phyloP scores from a whole-genome alignment of 2,329 filamentous ascomycete genomes.

The Alternaria triticina region DNA sequence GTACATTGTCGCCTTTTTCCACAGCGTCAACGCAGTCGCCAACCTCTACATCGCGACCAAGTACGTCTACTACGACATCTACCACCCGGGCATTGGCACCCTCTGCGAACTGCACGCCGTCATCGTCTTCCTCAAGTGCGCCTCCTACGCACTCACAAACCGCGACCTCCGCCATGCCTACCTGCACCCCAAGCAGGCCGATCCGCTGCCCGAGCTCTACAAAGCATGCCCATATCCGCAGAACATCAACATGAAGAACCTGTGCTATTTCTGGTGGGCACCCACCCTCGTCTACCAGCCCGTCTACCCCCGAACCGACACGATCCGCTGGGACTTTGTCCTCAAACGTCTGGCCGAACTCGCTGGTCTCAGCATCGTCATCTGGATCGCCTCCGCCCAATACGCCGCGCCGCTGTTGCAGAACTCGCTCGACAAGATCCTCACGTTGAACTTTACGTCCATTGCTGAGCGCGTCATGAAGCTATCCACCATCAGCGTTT shows the following conservation, averaged over 20 bases:
- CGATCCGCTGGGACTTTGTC: constrained; percentile 87
- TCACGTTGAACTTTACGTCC: constrained; percentile 76
- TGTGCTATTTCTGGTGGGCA: constrained; percentile 97
- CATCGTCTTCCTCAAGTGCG: constrained; percentile 94
- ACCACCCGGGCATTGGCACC: constrained; percentile 93
- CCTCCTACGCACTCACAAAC: constrained; percentile 96
- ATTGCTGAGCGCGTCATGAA: constrained; percentile 93
- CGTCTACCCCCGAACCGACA: constrained; percentile 84
- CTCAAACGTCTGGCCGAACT: constrained; percentile 81
- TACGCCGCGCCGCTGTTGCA: constrained; percentile 89
- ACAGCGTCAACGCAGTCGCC: constrained; percentile 81
- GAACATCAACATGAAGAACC: constrained; percentile 87
- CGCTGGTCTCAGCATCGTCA: constrained; percentile 79
- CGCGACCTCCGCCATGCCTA: constrained; percentile 91
- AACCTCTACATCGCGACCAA: constrained; percentile 81
- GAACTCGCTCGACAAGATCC: constrained; percentile 89
- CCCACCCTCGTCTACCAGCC: constrained; percentile 97
- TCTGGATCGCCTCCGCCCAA: constrained; percentile 94
- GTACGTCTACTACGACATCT: constrained; percentile 87
- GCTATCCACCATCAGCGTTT: constrained; percentile 89
- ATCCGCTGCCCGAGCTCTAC: constrained; percentile 81
- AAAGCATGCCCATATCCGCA: constrained; percentile 81
- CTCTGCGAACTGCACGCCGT: constrained; percentile 89
- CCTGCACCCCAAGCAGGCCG: constrained; percentile 76
- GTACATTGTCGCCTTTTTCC: constrained; percentile 78